phyloP scores from a whole-genome alignment of 495 filamentous ascomycete species.

The Hypoxylon crocopeplum region DNA sequence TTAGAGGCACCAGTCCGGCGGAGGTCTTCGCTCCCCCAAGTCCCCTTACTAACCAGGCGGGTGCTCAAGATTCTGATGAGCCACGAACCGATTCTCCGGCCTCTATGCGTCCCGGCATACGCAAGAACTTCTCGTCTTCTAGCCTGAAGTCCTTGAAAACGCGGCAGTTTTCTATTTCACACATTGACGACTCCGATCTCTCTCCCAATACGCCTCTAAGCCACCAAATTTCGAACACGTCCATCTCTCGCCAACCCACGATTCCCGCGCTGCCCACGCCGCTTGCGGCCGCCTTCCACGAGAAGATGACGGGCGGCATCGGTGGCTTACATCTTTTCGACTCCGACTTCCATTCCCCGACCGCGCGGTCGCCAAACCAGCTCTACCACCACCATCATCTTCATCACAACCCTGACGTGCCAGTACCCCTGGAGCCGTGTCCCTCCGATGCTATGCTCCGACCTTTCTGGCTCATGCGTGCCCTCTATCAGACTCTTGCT shows the following conservation, averaged over 20 bases:
- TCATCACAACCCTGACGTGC: constrained; percentile 52
- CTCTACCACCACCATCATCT: constrained; percentile 39
- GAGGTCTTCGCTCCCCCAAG: constrained; percentile 42
- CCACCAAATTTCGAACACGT: constrained; percentile 64
- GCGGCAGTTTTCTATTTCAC: constrained; percentile 77
- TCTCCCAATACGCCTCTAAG: constrained; percentile 79
- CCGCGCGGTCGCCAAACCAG: constrained; percentile 69
- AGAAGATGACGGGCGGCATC: constrained; percentile 57
- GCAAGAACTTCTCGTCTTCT: constrained; percentile 82
- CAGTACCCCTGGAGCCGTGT: constrained; percentile 86
- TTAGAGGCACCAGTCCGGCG: constrained; percentile 37
- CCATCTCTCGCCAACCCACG: constrained; percentile 48
- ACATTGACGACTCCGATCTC: constrained; percentile 69
- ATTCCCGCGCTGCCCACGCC: constrained; percentile 76
- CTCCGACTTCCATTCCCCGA: constrained; percentile 78
- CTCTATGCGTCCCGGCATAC: constrained; percentile 57
- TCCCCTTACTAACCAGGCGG: constrained; percentile 18
- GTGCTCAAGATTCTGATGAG: constrained; percentile 37
- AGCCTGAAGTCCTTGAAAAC: constrained; percentile 73
- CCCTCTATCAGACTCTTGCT: constrained; percentile 88
- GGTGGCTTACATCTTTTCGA: constrained; percentile 86
- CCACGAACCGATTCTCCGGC: constrained; percentile 49
- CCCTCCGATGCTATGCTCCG: constrained; percentile 84
- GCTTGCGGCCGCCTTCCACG: constrained; percentile 62
- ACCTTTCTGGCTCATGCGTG: constrained; percentile 96